Evolutionary conservation across 2,329 filamentous ascomycete genomes (phyloP).

Genomic region (Hirsutella minnesotensis): DNA sequence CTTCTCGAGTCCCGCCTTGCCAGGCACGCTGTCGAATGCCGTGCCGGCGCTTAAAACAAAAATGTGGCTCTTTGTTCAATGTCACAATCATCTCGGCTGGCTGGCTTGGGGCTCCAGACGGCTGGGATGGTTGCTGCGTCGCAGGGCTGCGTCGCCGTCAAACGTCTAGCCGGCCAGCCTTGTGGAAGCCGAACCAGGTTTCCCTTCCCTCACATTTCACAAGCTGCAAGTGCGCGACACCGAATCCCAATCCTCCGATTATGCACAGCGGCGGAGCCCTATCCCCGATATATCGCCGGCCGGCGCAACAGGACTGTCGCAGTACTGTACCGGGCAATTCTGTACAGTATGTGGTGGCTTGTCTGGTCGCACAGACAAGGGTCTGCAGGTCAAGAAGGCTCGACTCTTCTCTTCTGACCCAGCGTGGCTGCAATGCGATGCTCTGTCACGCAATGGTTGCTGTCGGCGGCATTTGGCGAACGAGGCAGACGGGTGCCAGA

Average conservation of each 20-base stretch:
- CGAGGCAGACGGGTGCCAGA: neutral
- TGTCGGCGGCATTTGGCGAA: neutral
- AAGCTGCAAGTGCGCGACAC: neutral
- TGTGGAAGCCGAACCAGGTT: neutral
- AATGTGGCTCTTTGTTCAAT: constrained; percentile 5
- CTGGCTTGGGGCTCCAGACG: constrained; percentile 1
- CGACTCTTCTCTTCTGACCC: no score
- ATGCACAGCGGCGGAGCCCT: constrained; percentile 5
- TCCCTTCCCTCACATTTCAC: neutral
- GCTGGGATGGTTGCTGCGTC: constrained; percentile 1
- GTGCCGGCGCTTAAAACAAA: constrained; percentile 2
- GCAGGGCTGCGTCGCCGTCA: neutral
- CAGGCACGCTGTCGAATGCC: constrained; percentile 5
- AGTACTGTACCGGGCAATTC: no score
- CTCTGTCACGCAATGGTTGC: neutral
- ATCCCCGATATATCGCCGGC: neutral
- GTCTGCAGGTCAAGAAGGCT: neutral
- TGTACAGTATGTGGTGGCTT: no score
- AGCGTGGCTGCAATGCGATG: neutral
- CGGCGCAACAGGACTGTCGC: no score
- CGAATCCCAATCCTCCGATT: constrained; percentile 5
- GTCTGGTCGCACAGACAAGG: neutral
- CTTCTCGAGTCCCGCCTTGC: constrained; percentile 7
- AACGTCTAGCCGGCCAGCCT: neutral
- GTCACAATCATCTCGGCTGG: constrained; percentile 3